Evolutionary conservation across 2,329 filamentous ascomycete species (phyloP).

Genomic region (Epichloe scottii): DNA sequence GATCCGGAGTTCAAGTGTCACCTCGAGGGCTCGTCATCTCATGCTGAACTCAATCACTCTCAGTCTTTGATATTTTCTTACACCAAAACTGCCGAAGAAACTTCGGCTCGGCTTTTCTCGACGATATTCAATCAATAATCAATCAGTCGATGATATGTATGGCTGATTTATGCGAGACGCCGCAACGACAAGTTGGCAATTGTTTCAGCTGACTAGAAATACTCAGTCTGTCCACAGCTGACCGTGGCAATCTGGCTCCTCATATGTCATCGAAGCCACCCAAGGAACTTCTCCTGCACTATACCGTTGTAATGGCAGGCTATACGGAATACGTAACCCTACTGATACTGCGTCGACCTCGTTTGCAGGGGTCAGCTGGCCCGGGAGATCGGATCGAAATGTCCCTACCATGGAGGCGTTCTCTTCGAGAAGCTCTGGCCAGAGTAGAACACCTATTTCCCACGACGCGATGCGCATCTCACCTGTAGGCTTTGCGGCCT

Average conservation of each 20-base stretch:
- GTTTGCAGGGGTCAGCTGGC: conserved; percentile 9
- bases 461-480: conserved; percentile 66
- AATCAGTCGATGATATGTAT: background rate
- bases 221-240: conserved; percentile 20
- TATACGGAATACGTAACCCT: conserved; percentile 72
- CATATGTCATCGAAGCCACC: conserved; percentile 53
- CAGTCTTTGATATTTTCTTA: background rate
- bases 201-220: background rate
- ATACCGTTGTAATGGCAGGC: conserved; percentile 60
- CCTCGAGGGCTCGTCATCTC: background rate
- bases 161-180: background rate
- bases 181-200: background rate
- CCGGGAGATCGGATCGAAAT: conserved; percentile 49
- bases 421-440: conserved; percentile 49
- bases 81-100: background rate
- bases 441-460: conserved; percentile 73
- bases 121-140: background rate
- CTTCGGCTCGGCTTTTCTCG: background rate
- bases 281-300: conserved; percentile 54
- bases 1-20: background rate
- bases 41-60: background rate
- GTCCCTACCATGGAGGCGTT: conserved; percentile 51
- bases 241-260: conserved; percentile 49
- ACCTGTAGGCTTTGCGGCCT: conserved; percentile 39
- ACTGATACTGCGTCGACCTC: conserved; percentile 32